These are phyloP conservation scores for Straminergon stramineum DNA, from an alignment of 225 moss, liverwort and hornwort genomes.

Conservation along the genomic window DNA sequence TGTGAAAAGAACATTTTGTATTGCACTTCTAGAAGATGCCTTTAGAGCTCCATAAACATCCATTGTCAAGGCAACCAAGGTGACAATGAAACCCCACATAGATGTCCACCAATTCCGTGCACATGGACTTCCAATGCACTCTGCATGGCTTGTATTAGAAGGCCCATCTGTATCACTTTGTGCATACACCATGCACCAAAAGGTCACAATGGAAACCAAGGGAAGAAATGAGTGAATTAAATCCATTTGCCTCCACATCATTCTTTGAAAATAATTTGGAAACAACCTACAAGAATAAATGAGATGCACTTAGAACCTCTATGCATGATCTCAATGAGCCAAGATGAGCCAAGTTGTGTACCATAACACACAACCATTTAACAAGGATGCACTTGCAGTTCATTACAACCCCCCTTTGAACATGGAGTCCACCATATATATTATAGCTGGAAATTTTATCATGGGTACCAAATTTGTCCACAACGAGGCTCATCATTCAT, in stretches of 20 bases:
- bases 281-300: too few species aligned
- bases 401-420: neutral
- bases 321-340: neutral
- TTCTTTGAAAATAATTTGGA: too few species aligned
- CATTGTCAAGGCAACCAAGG: neutral
- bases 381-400: neutral
- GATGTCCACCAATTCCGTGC: neutral
- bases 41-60: neutral
- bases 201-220: too few species aligned
- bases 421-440: neutral
- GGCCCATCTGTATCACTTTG: neutral
- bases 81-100: neutral
- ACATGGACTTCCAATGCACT: neutral
- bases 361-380: rapidly evolving
- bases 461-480: neutral
- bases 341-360: neutral
- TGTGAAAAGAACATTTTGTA: too few species aligned
- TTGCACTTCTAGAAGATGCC: too few species aligned
- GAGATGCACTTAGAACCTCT: neutral
- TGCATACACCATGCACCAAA: neutral
- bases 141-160: neutral
- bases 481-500: neutral
- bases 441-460: neutral
- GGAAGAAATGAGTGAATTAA: too few species aligned
- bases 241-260: too few species aligned